Evolutionary conservation across 2,329 filamentous ascomycete species (phyloP).

Genomic region (Gaeumannomyces tritici): DNA sequence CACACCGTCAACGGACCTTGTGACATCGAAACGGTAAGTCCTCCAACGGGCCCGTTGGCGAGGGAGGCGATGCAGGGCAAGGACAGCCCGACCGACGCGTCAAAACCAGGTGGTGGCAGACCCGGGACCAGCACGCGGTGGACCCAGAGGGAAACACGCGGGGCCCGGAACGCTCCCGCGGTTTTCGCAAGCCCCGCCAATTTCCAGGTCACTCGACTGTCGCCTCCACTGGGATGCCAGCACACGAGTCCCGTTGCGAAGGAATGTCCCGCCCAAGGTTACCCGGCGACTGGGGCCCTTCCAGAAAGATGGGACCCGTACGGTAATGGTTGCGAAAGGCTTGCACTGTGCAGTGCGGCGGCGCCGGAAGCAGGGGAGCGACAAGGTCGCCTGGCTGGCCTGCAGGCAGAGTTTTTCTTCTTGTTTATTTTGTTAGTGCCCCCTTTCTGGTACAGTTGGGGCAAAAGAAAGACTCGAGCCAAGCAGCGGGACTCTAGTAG

Average conservation of each 20-base stretch:
- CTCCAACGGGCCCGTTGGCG: background rate
- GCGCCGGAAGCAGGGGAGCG: background rate
- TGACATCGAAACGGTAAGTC: background rate
- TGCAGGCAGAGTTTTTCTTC: background rate
- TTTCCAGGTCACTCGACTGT: background rate
- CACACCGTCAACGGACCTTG: background rate
- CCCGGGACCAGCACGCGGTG: background rate
- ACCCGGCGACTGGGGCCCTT: background rate
- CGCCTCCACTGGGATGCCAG: background rate
- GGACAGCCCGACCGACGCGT: background rate
- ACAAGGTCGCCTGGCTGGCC: background rate
- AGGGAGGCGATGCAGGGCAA: background rate
- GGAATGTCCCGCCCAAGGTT: background rate
- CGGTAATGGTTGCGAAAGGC: background rate
- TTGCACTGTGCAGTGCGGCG: background rate
- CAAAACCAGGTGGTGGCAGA: background rate
- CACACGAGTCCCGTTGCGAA: background rate
- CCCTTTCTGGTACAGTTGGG: background rate
- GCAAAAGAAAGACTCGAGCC: background rate
- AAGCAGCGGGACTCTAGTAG: background rate
- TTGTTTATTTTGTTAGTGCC: too few relatives aligned
- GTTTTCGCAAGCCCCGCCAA: background rate
- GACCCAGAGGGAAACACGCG: background rate
- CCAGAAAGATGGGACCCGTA: background rate
- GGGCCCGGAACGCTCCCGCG: conserved; percentile 1